Evolutionary conservation across 2,329 filamentous ascomycete genomes (phyloP).

Genomic region (Aspergillus japonicus): DNA sequence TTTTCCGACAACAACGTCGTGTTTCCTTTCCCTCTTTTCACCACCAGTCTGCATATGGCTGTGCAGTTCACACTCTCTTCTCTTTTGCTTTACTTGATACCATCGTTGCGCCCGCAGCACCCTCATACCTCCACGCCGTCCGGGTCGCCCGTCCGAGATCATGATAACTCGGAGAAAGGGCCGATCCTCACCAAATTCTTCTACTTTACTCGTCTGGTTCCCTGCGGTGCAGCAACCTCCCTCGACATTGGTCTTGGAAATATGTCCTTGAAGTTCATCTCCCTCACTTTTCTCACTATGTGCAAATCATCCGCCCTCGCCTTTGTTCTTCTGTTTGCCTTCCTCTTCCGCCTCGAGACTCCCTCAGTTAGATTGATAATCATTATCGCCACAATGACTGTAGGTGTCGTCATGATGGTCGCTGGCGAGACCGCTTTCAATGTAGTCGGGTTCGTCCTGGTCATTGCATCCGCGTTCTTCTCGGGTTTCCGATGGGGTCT

Average conservation of each 20-base stretch:
- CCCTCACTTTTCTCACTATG: constrained; percentile 98
- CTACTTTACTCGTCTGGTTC: constrained; percentile 86
- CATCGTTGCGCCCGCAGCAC: constrained; percentile 70
- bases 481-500: constrained; percentile 97
- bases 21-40: constrained; percentile 93
- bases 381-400: constrained; percentile 89
- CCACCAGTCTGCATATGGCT: constrained; percentile 90
- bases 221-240: constrained; percentile 88
- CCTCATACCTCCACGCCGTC: constrained; percentile 25
- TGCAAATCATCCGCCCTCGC: constrained; percentile 96
- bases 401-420: constrained; percentile 97
- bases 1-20: constrained; percentile 81
- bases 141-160: constrained; percentile 45
- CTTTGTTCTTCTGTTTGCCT: constrained; percentile 93
- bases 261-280: constrained; percentile 92
- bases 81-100: constrained; percentile 76
- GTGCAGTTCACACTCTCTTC: constrained; percentile 84
- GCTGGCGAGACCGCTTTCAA: constrained; percentile 91
- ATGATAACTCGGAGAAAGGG: constrained; percentile 47
- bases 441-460: constrained; percentile 79
- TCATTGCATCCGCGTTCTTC: constrained; percentile 92
- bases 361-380: constrained; percentile 80
- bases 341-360: constrained; percentile 85
- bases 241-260: constrained; percentile 96
- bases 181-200: constrained; percentile 82